Evolutionary conservation across 2,329 filamentous ascomycete genomes (phyloP).

Genomic region (Diaporthe ilicicola): DNA sequence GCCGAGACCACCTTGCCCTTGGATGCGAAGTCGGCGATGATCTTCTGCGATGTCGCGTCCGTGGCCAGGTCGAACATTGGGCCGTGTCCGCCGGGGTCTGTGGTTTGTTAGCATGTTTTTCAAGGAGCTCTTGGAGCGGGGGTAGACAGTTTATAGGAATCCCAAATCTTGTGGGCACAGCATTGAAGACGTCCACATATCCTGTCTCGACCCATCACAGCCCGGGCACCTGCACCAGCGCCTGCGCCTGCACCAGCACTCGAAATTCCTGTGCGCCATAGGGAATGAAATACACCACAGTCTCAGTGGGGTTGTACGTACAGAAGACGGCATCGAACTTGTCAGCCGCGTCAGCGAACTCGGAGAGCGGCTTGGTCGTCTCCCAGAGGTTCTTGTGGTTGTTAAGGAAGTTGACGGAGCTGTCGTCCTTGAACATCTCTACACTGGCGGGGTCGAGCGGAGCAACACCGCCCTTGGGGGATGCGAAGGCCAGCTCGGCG

Average conservation of each 20-base stretch:
- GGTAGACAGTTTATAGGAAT: too few species aligned
- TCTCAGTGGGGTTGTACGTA: neutral
- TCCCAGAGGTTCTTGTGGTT: constrained; percentile 69
- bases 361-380: constrained; percentile 65
- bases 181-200: too few species aligned
- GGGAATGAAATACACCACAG: too few species aligned
- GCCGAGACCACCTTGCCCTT: constrained; percentile 70
- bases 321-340: constrained; percentile 67
- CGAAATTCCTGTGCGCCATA: too few species aligned
- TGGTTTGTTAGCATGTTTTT: neutral
- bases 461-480: constrained; percentile 67
- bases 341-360: constrained; percentile 64
- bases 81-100: constrained; percentile 63
- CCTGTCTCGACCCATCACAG: too few species aligned
- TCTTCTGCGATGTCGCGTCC: constrained; percentile 62
- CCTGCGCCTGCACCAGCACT: too few species aligned
- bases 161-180: too few species aligned
- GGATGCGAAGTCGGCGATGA: constrained; percentile 70
- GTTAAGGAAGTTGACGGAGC: constrained; percentile 62
- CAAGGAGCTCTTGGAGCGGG: too few species aligned
- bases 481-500: constrained; percentile 65
- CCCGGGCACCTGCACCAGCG: too few species aligned
- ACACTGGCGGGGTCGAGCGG: constrained; percentile 69
- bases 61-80: constrained; percentile 74
- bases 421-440: constrained; percentile 62